Evolutionary conservation across 805 yeast species (phyloP).

Genomic region (Pichia scutulata): DNA sequence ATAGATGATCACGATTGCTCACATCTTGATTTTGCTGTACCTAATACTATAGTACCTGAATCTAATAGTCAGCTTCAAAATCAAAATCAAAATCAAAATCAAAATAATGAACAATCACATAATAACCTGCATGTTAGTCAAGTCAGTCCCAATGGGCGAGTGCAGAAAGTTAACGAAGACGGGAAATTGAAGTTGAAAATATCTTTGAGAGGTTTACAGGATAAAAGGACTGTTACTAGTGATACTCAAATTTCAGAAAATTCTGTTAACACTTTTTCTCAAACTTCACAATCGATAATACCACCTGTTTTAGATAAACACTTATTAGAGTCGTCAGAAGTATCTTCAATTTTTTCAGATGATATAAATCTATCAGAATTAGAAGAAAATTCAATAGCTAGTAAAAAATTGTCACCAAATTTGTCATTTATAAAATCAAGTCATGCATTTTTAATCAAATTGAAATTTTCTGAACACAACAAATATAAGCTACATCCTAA

Average conservation of each 20-base stretch:
- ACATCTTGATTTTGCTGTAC: background rate
- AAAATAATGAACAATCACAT: background rate
- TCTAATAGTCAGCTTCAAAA: background rate
- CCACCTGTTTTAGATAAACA: background rate
- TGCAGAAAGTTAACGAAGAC: background rate
- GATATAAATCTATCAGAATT: conserved; percentile 3
- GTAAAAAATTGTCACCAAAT: background rate
- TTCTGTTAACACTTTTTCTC: background rate
- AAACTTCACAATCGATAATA: background rate
- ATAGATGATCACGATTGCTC: background rate
- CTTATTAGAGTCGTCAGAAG: background rate
- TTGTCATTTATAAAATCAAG: background rate
- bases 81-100: background rate
- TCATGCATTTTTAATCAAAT: background rate
- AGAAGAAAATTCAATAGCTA: background rate
- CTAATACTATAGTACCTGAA: background rate
- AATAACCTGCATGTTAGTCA: too few relatives aligned
- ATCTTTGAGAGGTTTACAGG: conserved; percentile 5
- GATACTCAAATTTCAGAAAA: background rate
- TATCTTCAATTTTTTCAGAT: conserved; percentile 5
- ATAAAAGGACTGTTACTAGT: too few relatives aligned
- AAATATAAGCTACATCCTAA: background rate
- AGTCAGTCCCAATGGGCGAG: background rate
- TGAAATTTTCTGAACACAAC: background rate
- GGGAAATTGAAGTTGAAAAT: conserved; percentile 7